phyloP scores from a whole-genome alignment of 1,284 basidiomycete species.

The Golubevia pallescens region DNA sequence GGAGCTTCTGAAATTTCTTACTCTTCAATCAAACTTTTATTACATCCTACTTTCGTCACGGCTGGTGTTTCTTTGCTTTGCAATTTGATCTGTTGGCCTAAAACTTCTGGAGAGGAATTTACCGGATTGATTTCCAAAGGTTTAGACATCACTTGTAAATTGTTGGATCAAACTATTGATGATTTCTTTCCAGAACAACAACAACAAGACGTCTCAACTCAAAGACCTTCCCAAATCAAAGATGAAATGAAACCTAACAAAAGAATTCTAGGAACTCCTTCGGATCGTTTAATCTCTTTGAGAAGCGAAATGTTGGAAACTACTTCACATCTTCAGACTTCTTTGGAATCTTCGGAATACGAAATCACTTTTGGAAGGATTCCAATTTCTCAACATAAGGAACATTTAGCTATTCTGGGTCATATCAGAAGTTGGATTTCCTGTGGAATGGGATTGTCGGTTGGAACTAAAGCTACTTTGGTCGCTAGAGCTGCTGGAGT shows the following conservation, averaged over 20 bases:
- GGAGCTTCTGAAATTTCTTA: constrained; percentile 23
- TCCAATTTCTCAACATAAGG: constrained; percentile 16
- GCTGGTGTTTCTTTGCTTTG: constrained; percentile 28
- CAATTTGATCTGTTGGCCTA: constrained; percentile 32
- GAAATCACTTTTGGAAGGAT: constrained; percentile 34
- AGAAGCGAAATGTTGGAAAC: constrained; percentile 10
- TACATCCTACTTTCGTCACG: constrained; percentile 36
- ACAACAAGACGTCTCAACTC: not conserved
- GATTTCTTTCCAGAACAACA: constrained; percentile 22
- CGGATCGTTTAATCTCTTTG: constrained; percentile 14
- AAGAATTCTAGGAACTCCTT: not conserved
- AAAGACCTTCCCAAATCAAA: too few relatives aligned
- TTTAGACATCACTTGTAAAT: constrained; percentile 13
- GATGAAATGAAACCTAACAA: too few relatives aligned
- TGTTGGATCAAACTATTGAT: constrained; percentile 22
- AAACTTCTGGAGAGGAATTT: constrained; percentile 25
- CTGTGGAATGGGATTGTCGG: constrained; percentile 31
- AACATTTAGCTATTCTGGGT: constrained; percentile 18
- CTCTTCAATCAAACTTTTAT: constrained; percentile 34
- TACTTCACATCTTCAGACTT: constrained; percentile 12
- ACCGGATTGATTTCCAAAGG: constrained; percentile 15
- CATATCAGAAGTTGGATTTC: constrained; percentile 35
- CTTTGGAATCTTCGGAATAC: constrained; percentile 29
- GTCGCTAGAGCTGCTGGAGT: not conserved
- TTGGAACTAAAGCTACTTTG: not conserved